phyloP scores from a whole-genome alignment of 805 yeast genomes.

The Danielia oregonensis region DNA sequence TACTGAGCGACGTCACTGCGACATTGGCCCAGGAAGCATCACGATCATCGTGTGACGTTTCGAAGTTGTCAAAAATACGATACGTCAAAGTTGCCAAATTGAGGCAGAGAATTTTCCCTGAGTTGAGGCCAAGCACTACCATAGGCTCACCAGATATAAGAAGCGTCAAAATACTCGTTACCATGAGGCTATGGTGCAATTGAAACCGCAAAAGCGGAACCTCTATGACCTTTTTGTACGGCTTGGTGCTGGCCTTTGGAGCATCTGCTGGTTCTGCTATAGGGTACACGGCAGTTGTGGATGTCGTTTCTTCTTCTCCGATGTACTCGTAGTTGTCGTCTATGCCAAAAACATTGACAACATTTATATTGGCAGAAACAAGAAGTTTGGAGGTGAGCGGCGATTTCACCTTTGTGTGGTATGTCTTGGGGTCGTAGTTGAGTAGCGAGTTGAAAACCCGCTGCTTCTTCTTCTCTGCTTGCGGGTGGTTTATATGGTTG shows the following conservation, averaged over 20 bases:
- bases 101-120: conserved; percentile 65
- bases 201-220: conserved; percentile 43
- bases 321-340: conserved; percentile 22
- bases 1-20: conserved; percentile 19
- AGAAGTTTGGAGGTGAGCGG: conserved; percentile 32
- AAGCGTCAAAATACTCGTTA: conserved; percentile 38
- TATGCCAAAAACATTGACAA: conserved; percentile 44
- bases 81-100: conserved; percentile 46
- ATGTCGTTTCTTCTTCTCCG: conserved; percentile 16
- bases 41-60: conserved; percentile 17
- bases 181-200: conserved; percentile 30
- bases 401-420: conserved; percentile 25
- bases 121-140: conserved; percentile 56
- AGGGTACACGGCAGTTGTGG: conserved; percentile 21
- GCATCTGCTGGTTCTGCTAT: conserved; percentile 10
- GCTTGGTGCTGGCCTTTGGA: conserved; percentile 3
- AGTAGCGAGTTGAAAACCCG: conserved; percentile 23
- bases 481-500: neutral
- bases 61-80: conserved; percentile 45
- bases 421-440: conserved; percentile 30
- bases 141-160: conserved; percentile 39
- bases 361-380: conserved; percentile 47
- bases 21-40: conserved; percentile 19
- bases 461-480: conserved; percentile 1
- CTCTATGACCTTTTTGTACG: conserved; percentile 37